Evolutionary conservation across 768 basidiomycete species (phyloP), one percentile per base, ranked within the genome.

Genomic region (Cystobasidium ongulense): DNA sequence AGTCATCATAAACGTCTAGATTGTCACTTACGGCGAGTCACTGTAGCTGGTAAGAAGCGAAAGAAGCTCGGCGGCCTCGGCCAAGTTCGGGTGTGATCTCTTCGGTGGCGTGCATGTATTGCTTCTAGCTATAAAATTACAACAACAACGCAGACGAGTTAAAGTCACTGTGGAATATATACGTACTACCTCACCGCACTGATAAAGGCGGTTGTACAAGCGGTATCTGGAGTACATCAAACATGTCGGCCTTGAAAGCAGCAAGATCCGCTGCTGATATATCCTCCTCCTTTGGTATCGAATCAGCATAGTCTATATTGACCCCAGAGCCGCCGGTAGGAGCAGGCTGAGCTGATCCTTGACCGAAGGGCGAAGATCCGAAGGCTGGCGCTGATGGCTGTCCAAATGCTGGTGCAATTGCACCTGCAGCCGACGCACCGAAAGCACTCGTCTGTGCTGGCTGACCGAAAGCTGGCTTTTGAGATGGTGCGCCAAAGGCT

Each of bases 231-330:
- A 68, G 66, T 5, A 68, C 38, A 59, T 67, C 66, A 27, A 74
- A 74, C 35, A n/a, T 21, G n/a, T 53, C 53, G 27, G 74, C 74
- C n/a, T 50, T 68, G 46, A 68, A 74, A 27, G 74, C 74, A 41
- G 13, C 74, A n/a, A 74, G 29, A 41, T 68, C 74, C n/a, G 21
- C 25, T 10, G 74, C 21, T 10, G 74, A 41, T 23, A 74, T 25
- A 57, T 74, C 74, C 33, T 72, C 70, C 13, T 74, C 74, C 36
- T 74, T 74, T 33, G 74, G 74, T 15, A 65, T 65, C 18, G 53
- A 27, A 52, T 70, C 54, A 15, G 36, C 70, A 43, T 57, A 65
- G 33, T 72, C 70, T 52, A 59, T 46, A 18, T 27, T 31, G 39
- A 8, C 33, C 18, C 53, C 46, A 13, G 36, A 41, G 10, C 25